Evolutionary conservation across 73 alveolate species (phyloP).

Genomic region (Loxodes magnus): DNA sequence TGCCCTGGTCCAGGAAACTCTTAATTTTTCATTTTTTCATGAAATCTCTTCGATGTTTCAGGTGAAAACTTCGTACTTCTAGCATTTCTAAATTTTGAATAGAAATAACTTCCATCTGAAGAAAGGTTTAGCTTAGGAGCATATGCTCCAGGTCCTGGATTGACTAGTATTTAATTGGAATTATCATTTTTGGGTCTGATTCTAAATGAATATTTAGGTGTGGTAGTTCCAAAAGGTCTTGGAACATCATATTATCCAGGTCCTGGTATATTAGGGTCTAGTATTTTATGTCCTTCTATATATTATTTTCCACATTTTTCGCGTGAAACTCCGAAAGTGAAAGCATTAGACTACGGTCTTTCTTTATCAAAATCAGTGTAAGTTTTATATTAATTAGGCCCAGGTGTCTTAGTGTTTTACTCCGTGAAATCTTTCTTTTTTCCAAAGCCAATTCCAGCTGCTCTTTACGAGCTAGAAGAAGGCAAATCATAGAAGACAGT

Average conservation of each 20-base stretch:
- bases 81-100: too few species aligned
- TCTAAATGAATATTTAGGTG: conserved; percentile 18
- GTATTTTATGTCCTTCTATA: conserved; percentile 7
- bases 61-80: too few species aligned
- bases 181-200: too few species aligned
- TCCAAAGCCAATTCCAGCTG: conserved; percentile 11
- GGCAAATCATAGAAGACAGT: not conserved
- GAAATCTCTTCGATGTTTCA: too few species aligned
- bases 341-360: conserved; percentile 15
- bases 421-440: conserved; percentile 3
- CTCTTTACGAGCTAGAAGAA: not conserved
- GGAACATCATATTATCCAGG: conserved; percentile 26
- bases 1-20: too few species aligned
- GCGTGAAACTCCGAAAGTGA: conserved; percentile 28
- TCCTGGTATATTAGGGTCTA: conserved; percentile 32
- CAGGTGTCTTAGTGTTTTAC: conserved; percentile 4
- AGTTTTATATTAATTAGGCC: not conserved
- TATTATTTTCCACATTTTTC: conserved; percentile 24
- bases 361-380: not conserved
- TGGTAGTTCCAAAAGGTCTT: conserved; percentile 16
- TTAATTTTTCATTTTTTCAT: too few species aligned
- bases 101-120: too few species aligned
- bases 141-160: conserved; percentile 16
- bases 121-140: too few species aligned
- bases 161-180: not conserved